Percentiles rank a stretch among this genome's conserved stretches.
Evolutionary conservation across 352 stramenopile species (phyloP).

Genomic region (Pythium aquatile): DNA sequence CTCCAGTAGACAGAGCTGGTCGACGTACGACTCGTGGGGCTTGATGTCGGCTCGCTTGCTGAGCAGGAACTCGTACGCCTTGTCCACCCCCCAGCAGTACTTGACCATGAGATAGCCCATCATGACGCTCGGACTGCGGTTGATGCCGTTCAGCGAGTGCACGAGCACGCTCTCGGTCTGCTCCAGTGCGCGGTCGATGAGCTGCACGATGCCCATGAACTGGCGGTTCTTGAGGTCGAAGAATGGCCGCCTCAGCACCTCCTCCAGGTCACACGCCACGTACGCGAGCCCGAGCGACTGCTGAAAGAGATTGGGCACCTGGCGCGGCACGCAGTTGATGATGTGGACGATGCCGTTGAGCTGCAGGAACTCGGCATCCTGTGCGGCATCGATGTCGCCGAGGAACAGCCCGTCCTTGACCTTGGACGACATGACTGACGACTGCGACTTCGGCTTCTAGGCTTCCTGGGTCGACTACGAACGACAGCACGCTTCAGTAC

Average conservation of each 20-base stretch:
- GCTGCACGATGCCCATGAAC: conserved; percentile 76
- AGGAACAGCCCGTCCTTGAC: conserved; percentile 95
- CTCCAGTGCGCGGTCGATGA: conserved; percentile 81
- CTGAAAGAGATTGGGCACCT: conserved; percentile 92
- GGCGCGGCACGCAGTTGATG: conserved; percentile 89
- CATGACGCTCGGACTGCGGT: conserved; percentile 81
- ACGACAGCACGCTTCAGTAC: background rate
- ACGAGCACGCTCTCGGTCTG: conserved; percentile 86
- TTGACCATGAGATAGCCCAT: conserved; percentile 92
- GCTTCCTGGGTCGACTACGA: conserved; percentile 2
- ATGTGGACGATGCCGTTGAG: conserved; percentile 92
- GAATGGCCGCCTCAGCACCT: conserved; percentile 61
- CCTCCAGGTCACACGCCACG: conserved; percentile 62
- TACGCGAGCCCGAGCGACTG: conserved; percentile 84
- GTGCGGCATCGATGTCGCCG: conserved; percentile 89
- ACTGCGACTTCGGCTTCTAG: background rate
- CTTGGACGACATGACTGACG: conserved; percentile 85
- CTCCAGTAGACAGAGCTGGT: conserved; percentile 71
- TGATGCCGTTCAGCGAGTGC: conserved; percentile 82
- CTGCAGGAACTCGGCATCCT: conserved; percentile 92
- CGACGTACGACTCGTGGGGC: conserved; percentile 69
- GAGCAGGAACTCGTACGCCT: conserved; percentile 89
- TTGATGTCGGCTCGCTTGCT: conserved; percentile 88
- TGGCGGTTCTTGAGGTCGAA: conserved; percentile 85
- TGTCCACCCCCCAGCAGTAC: conserved; percentile 92